phyloP scores from a whole-genome alignment of 139 green algal genomes.

The Gonium pectorale region DNA sequence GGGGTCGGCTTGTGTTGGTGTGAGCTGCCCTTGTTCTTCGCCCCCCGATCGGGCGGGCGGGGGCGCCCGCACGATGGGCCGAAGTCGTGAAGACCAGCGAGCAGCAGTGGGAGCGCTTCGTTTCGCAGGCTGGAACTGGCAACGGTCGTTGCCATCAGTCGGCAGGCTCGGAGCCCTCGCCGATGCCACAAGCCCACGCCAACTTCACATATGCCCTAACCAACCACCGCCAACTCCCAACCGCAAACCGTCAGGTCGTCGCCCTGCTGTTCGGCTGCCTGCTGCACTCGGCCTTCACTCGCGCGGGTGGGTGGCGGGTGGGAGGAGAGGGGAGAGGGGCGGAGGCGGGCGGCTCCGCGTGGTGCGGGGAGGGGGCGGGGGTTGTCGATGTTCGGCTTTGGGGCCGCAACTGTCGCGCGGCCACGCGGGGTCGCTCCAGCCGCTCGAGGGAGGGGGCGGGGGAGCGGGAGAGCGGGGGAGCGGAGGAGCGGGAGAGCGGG shows the following conservation, averaged over 20 bases:
- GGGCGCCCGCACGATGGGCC: no score
- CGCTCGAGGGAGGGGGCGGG: neutral
- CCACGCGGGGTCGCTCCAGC: no score
- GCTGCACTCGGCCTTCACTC: constrained; percentile 30
- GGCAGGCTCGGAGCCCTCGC: neutral
- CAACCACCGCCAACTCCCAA: neutral
- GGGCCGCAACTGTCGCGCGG: no score
- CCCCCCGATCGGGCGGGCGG: no score
- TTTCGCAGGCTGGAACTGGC: no score
- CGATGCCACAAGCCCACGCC: neutral
- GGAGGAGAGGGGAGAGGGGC: neutral
- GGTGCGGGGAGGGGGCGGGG: neutral
- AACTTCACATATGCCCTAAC: neutral
- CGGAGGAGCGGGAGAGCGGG: neutral
- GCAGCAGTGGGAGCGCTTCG: no score
- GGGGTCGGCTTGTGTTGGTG: no score
- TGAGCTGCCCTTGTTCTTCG: no score
- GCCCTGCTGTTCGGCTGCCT: constrained; percentile 1
- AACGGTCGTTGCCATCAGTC: no score
- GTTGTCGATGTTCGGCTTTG: no score
- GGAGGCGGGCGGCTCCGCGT: neutral
- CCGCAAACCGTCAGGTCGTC: neutral
- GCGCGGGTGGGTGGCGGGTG: neutral
- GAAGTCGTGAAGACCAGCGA: no score
- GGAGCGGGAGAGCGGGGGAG: neutral